Percentiles rank a stretch among this genome's conserved stretches.
phyloP scores from a whole-genome alignment of 306 rosid genomes.

The Sicyos baderoa region DNA sequence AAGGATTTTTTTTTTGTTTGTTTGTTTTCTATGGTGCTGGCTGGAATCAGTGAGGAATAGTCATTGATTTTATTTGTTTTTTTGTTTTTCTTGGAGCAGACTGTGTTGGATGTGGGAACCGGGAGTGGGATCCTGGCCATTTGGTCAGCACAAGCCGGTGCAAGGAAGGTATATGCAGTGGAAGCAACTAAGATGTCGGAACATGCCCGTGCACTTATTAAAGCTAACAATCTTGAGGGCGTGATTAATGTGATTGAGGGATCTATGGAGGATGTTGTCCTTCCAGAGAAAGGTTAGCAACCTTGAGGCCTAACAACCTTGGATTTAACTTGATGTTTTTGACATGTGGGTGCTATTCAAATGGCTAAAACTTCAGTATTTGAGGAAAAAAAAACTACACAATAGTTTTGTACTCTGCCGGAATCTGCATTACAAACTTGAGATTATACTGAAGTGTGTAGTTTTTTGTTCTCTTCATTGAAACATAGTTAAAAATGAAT shows the following conservation, averaged over 20 bases:
- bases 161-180: conserved; percentile 93
- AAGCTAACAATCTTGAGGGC: conserved; percentile 57
- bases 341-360: too few species aligned
- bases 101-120: conserved; percentile 95
- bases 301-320: too few species aligned
- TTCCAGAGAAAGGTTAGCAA: conserved; percentile 87
- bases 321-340: conserved; percentile 6
- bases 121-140: conserved; percentile 99
- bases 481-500: not conserved
- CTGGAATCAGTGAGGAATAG: too few species aligned
- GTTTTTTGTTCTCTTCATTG: not conserved
- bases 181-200: conserved; percentile 97
- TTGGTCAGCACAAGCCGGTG: conserved; percentile 98
- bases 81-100: conserved; percentile 47
- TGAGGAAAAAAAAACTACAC: too few species aligned
- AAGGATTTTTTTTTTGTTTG: too few species aligned
- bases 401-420: too few species aligned
- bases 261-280: conserved; percentile 68
- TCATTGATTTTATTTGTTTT: conserved; percentile 20
- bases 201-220: conserved; percentile 71
- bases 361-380: too few species aligned
- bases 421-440: too few species aligned
- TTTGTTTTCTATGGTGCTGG: too few species aligned
- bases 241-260: conserved; percentile 88
- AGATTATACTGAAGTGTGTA: too few species aligned